Evolutionary conservation across 371 early-diverging fungal genomes (phyloP).

Genomic region (Mortierella sp.): DNA sequence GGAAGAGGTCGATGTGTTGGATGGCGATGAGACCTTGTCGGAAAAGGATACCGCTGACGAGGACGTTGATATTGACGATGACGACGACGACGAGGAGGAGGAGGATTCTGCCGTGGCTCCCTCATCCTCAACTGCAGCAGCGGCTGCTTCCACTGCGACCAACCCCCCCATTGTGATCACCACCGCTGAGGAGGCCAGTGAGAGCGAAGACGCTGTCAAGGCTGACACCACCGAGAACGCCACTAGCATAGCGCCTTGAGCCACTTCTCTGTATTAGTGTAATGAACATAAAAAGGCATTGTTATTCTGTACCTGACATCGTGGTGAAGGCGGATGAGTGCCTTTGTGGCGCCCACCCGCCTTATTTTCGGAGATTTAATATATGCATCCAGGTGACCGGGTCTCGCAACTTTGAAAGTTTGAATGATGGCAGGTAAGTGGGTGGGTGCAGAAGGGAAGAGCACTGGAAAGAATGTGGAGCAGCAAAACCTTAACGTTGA

Average conservation of each 20-base stretch:
- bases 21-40: slow-evolving; percentile 1
- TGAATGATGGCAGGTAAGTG: neutral
- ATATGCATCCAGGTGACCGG: neutral
- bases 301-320: neutral
- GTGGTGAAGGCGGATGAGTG: neutral
- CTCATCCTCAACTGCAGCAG: neutral
- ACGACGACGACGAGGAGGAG: neutral
- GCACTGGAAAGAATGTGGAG: neutral
- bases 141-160: neutral
- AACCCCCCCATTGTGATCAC: neutral
- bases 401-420: neutral
- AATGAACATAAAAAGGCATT: neutral
- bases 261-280: neutral
- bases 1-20: slow-evolving; percentile 11
- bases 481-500: neutral
- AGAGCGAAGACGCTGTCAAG: neutral
- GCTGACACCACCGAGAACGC: neutral
- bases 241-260: neutral
- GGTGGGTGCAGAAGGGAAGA: neutral
- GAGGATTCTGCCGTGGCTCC: neutral
- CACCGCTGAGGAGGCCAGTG: neutral
- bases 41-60: slow-evolving; percentile 1
- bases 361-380: neutral
- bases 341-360: neutral
- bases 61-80: slow-evolving; percentile 12